A percentile compares a stretch with the other conserved stretches of the same genome.
Conservation (phyloP, 495 filamentous ascomycete genomes). For the Elasticomyces elasticus region DNA sequence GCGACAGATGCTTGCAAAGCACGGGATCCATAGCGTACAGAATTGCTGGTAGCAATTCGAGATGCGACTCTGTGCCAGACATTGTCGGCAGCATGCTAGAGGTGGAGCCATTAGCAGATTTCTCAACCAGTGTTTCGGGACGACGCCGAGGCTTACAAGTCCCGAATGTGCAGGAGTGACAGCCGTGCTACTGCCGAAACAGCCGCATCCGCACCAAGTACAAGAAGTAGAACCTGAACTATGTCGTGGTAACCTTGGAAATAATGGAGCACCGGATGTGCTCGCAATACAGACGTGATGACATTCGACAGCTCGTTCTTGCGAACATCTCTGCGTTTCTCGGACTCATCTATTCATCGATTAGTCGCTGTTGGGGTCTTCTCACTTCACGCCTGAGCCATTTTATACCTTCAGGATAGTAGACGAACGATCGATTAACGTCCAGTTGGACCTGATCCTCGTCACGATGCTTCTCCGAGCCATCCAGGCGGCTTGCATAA, state of each 20-base stretch:
- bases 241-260: slow-evolving; percentile 99
- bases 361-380: background rate
- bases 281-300: slow-evolving; percentile 65
- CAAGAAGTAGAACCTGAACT: slow-evolving; percentile 87
- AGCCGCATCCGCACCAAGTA: slow-evolving; percentile 52
- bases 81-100: slow-evolving; percentile 91
- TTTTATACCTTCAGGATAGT: slow-evolving; percentile 71
- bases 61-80: slow-evolving; percentile 67
- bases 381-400: background rate
- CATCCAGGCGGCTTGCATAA: background rate
- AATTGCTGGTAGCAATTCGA: slow-evolving; percentile 74
- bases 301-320: slow-evolving; percentile 64
- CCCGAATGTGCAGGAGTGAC: slow-evolving; percentile 79
- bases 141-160: no score
- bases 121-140: no score
- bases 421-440: slow-evolving; percentile 91
- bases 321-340: slow-evolving; percentile 50
- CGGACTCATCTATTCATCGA: slow-evolving; percentile 34
- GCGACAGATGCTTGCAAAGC: slow-evolving; percentile 61
- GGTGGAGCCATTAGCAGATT: no score
- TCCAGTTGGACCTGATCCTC: slow-evolving; percentile 84
- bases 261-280: slow-evolving; percentile 80
- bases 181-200: slow-evolving; percentile 59
- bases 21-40: slow-evolving; percentile 56
- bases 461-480: slow-evolving; percentile 52